Conservation (phyloP, 2,329 filamentous ascomycete species). For the Amauroascus niger region DNA sequence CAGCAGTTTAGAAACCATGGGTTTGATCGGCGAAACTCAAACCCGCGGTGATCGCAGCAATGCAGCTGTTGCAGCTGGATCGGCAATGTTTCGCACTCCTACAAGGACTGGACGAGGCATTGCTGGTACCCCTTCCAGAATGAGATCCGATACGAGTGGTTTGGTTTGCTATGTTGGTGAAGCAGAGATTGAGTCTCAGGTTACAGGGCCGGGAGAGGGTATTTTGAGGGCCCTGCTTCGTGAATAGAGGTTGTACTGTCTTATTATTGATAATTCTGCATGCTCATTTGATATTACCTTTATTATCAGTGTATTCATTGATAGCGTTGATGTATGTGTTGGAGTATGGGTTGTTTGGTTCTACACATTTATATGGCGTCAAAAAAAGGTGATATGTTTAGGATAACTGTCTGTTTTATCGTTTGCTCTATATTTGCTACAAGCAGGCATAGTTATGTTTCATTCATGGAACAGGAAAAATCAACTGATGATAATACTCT, state of each 20-base stretch:
- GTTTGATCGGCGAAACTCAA: conserved; percentile 62
- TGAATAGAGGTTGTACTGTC: neutral
- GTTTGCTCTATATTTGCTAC: neutral
- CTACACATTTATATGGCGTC: too few relatives aligned
- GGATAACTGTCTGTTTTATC: too few relatives aligned
- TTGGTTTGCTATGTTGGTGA: conserved; percentile 72
- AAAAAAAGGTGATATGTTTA: too few relatives aligned
- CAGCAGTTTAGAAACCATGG: conserved; percentile 77
- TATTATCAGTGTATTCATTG: neutral
- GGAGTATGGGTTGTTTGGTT: neutral
- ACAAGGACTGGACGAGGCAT: conserved; percentile 56
- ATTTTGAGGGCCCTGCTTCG: conserved; percentile 33
- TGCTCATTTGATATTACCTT: neutral
- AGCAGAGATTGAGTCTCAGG: conserved; percentile 63
- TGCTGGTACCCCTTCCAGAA: conserved; percentile 38
- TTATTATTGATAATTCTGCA: conserved; percentile 11
- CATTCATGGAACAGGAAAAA: too few relatives aligned
- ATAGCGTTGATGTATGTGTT: neutral
- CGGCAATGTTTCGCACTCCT: conserved; percentile 52
- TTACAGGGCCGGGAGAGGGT: conserved; percentile 47
- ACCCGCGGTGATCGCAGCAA: conserved; percentile 59
- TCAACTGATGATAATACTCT: too few relatives aligned
- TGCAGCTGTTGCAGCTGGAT: conserved; percentile 27
- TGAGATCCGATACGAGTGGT: conserved; percentile 61
- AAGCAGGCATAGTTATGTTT: too few relatives aligned